Base-by-base conservation (phyloP, 2,329 filamentous ascomycete species). In the Neospermospora avenae region DNA sequence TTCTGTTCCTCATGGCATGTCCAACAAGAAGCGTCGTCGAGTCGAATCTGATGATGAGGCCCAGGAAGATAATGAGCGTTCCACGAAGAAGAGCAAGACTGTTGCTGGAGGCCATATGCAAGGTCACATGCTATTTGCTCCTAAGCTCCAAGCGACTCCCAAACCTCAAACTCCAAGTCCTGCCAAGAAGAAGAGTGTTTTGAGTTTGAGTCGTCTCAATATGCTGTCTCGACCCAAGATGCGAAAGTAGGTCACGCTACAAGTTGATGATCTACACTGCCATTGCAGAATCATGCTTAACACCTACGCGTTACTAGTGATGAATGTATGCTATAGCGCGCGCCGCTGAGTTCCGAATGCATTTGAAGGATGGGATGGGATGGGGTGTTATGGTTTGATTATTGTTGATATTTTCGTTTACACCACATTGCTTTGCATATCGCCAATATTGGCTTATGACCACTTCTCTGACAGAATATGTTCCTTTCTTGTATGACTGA, bases 21-120 rank as follows among this genome's bases (percentile, higher is more conserved):
- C 77, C 7, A 87, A 84, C 75, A 88, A 88, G 78, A 88, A 87
- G 74, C 82, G 85, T 25, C 79, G 81, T 67, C 79, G 85, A n/a
- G 79, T 80, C 16, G 80, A 74, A 55, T 80, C 78, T 51, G 83
- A 84, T 44, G 82, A 83, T 57, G 83, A 85, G 56, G 80, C 83
- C 35, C 78, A 78, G 0, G 79, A 81, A 54, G 72, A 77, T 48
- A 77, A 71, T 2, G 75, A 80, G 60, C 80, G 82, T 14, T 80
- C 80, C 1, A 75, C 78, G 25, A 88, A 88, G 79, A 87, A 86
- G 75, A 78, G 78, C 41, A 84, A 80, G 74, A 34, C 59, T 34
- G 70, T 55, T 37, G 63, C 67, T 24, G 70, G 69, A 60, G 69
- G 68, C 18, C 59, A 59, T 37, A 68, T 67, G 67, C 64, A 69